Conservation (phyloP, 2,329 filamentous ascomycete species). For the Phyllosticta citrichinensis region DNA sequence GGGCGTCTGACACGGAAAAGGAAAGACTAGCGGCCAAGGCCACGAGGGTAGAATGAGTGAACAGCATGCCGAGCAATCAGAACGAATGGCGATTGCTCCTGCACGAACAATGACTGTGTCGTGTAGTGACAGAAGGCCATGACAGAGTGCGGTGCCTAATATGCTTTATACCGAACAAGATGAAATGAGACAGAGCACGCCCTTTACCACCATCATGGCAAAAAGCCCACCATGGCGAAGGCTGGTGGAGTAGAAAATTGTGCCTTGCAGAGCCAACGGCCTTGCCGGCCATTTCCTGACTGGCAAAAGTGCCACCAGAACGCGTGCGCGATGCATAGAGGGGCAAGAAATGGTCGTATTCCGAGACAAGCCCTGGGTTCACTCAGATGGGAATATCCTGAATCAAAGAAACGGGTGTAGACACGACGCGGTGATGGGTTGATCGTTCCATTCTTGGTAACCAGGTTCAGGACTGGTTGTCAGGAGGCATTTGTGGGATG, state of each 20-base stretch:
- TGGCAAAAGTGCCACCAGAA: constrained; percentile 4
- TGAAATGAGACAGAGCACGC: constrained; percentile 5
- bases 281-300: constrained; percentile 9
- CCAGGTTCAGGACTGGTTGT: constrained; percentile 7
- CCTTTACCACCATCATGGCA: neutral
- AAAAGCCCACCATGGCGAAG: neutral
- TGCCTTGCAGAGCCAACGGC: constrained; percentile 25
- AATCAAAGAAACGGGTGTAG: constrained; percentile 9
- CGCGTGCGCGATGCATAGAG: constrained; percentile 10
- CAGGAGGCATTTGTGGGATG: constrained; percentile 7
- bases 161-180: constrained; percentile 8
- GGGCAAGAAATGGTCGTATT: constrained; percentile 1
- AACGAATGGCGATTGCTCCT: constrained; percentile 14
- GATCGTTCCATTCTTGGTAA: constrained; percentile 9
- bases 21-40: constrained; percentile 23
- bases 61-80: constrained; percentile 26
- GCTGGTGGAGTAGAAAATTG: constrained; percentile 16
- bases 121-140: neutral
- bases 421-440: neutral
- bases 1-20: constrained; percentile 15
- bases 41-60: constrained; percentile 21
- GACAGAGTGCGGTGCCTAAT: constrained; percentile 1
- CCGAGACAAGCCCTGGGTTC: constrained; percentile 4
- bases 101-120: constrained; percentile 8
- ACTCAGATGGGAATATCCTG: constrained; percentile 1